Base-by-base conservation (phyloP, 2,329 filamentous ascomycete genomes). In the Podosphaera leucotricha region DNA sequence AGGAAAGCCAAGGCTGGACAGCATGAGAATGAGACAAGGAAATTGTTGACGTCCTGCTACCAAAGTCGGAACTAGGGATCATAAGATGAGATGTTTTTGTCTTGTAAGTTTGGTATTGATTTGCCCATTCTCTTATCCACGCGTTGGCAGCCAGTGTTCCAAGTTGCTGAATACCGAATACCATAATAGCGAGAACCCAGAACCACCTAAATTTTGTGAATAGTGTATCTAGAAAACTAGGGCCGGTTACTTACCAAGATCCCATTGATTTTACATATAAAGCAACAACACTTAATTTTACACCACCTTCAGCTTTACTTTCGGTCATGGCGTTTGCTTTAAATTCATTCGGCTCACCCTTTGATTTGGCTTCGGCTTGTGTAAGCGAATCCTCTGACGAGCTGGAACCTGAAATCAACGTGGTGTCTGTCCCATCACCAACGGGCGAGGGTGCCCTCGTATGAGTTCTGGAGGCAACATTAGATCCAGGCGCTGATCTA, bases 61-160 rank as follows among this genome's bases (percentile, higher is more conserved):
- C 53, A 37, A 55, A 41, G 37, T 51, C 57, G 46, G 35, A 50
- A 41, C 47, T 52, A 6, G 52, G 28, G 10, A 48, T 48, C 7
- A 53, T 15, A 30, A 46, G 44, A 19, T 53, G 42, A 46, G 48
- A 42, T 10, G 41, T 22, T 28, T 39, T 44, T 2, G 50, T 36
- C 13, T 42, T 42, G 42, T 57, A 52, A 10, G 47, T 49, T 46
- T 68, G 70, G 57, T 95, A 95, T 47, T 90, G 79, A 58, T 94
- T 92, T 15, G 87, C 80, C 90, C 90, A 98, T 58, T 87, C 68
- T 53, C 83, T 74, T 54, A 98, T 92, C 90, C 90, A 98, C 43
- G 94, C 63, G 54, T 90, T 94, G 30, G 85, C 92, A 0, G 80
- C 83, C 2, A 95, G 79, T 20, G 80, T 80, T 3, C 80, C 80